Conservation (phyloP, 2,329 filamentous ascomycete genomes). For the Clonostachys sp. region DNA sequence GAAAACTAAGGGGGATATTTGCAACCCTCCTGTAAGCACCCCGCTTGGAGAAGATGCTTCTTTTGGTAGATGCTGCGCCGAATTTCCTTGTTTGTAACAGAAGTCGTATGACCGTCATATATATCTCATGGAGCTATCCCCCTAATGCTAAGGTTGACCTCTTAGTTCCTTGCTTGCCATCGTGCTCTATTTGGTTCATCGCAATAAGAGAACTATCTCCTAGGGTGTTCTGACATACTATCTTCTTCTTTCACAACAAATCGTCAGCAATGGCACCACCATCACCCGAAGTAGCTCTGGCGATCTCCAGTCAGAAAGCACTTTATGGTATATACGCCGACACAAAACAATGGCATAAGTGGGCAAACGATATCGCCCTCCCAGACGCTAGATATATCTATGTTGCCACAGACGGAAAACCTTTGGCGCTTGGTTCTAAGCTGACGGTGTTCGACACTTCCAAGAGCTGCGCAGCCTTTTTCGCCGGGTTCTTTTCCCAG, state of each 20-base stretch:
- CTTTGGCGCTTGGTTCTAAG: background rate
- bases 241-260: background rate
- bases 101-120: no score
- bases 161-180: no score
- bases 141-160: no score
- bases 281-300: constrained; percentile 11
- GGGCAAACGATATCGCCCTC: constrained; percentile 11
- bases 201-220: no score
- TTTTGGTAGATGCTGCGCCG: no score
- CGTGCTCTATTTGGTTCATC: no score
- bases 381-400: constrained; percentile 12
- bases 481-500: constrained; percentile 8
- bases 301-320: constrained; percentile 16
- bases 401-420: constrained; percentile 5
- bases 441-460: constrained; percentile 4
- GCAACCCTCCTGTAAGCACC: no score
- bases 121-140: no score
- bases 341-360: constrained; percentile 14
- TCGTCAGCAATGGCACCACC: constrained; percentile 7
- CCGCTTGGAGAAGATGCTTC: no score
- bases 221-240: no score
- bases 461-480: constrained; percentile 8
- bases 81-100: no score
- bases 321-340: constrained; percentile 17
- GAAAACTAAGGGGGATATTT: no score